phyloP scores from a whole-genome alignment of 495 filamentous ascomycete genomes.

The Staphylotrichum longicolle region DNA sequence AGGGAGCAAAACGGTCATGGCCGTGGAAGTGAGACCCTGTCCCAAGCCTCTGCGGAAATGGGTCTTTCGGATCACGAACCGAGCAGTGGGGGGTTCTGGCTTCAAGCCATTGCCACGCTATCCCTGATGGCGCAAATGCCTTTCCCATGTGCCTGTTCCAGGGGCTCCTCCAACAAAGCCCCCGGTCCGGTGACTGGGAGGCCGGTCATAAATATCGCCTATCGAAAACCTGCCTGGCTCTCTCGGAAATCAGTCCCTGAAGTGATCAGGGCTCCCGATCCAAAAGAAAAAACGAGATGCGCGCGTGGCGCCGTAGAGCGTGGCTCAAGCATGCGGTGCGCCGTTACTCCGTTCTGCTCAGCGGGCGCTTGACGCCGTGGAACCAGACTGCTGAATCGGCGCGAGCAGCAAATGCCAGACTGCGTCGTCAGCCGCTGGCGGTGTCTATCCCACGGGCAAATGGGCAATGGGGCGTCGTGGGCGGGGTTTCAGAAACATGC shows the following conservation, averaged over 20 bases:
- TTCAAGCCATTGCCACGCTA: neutral
- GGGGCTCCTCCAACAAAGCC: too few relatives aligned
- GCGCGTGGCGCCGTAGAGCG: neutral
- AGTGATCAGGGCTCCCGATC: too few relatives aligned
- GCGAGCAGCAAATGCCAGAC: neutral
- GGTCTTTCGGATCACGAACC: constrained; percentile 10
- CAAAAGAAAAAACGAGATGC: too few relatives aligned
- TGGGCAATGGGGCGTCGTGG: too few relatives aligned
- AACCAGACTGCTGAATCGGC: constrained; percentile 8
- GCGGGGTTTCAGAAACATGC: too few relatives aligned
- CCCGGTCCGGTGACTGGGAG: too few relatives aligned
- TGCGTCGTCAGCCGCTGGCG: neutral
- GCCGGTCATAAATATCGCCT: too few relatives aligned
- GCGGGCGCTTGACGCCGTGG: neutral
- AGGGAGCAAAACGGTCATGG: constrained; percentile 7
- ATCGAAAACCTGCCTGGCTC: neutral
- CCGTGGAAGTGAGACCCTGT: constrained; percentile 10
- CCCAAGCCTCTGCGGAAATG: constrained; percentile 1
- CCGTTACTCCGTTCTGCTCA: neutral
- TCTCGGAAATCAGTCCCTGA: constrained; percentile 1
- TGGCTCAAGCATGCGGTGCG: neutral
- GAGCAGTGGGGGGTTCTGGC: neutral
- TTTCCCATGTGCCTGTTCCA: neutral
- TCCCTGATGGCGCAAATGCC: neutral
- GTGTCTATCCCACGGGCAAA: neutral